Conservation (phyloP, 257 asterid species). For the Verbascum thapsus region DNA sequence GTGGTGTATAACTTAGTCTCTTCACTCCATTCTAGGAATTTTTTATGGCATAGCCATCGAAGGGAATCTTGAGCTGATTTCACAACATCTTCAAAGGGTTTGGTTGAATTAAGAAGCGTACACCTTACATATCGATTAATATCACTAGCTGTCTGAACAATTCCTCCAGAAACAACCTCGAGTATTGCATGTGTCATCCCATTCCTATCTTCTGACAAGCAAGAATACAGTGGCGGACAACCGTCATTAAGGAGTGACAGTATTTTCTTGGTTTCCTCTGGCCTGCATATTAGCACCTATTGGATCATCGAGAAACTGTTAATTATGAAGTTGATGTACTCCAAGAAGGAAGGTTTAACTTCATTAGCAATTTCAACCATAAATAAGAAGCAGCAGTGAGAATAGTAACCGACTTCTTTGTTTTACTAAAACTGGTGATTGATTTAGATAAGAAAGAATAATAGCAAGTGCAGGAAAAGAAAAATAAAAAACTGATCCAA, state of each 20-base stretch:
- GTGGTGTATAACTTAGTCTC: conserved; percentile 84
- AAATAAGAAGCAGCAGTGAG: conserved; percentile 16
- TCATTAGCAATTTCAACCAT: conserved; percentile 14
- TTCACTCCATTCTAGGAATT: conserved; percentile 90
- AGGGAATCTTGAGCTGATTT: conserved; percentile 98
- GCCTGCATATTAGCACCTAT: conserved; percentile 90
- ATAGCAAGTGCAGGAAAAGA: conserved; percentile 22
- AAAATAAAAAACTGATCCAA: not conserved
- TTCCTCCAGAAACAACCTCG: conserved; percentile 99
- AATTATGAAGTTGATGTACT: conserved; percentile 17
- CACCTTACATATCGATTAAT: conserved; percentile 95
- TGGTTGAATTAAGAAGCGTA: conserved; percentile 92
- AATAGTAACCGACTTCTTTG: not conserved
- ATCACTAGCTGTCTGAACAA: conserved; percentile 92
- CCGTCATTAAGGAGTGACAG: conserved; percentile 71
- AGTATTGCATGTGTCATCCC: conserved; percentile 99
- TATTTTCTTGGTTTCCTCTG: conserved; percentile 82
- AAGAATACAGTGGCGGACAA: conserved; percentile 93
- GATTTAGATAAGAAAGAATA: conserved; percentile 25
- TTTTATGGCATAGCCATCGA: conserved; percentile 89
- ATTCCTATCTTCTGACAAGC: conserved; percentile 95
- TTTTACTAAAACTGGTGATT: conserved; percentile 1
- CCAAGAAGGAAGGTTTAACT: conserved; percentile 13
- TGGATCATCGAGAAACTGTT: conserved; percentile 24
- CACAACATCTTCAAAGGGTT: conserved; percentile 96